Evolutionary conservation across 2,329 filamentous ascomycete species (phyloP), one percentile per base, ranked within the genome.

Genomic region (Acephala macrosclerotiorum): DNA sequence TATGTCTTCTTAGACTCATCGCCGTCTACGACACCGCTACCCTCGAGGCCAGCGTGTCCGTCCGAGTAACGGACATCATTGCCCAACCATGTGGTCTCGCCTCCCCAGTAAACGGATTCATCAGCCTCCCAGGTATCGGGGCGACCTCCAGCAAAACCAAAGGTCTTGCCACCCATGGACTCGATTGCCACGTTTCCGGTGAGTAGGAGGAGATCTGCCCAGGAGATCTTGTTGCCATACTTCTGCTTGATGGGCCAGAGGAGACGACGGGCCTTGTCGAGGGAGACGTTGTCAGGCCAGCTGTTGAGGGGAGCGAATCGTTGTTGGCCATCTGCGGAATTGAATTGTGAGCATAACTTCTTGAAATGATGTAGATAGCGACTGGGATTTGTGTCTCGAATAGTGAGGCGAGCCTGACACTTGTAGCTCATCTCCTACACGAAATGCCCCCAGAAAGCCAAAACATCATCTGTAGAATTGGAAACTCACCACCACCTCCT

Each of bases 201-300:
- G 61, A 94, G 84, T 64, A 93, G 83, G 58, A 90, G 77, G 66
- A 94, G 80, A 76, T 94, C 91, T 26, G 91, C 89, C 91, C 91
- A 94, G 0, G 91, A 93, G 79, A 94, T 91, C 83, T 91, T 92
- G 83, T 87, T 88, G 77, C 91, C 91, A 71, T 94, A 94, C 84
- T 94, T 94, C 73, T 92, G 90, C 86, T 94, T 94, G 81, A 94
- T 88, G 64, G 91, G 91, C 89, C 90, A 93, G 49, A 94, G 82
- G 63, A 94, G 86, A 69, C 91, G 90, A 64, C 91, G 91, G 36
- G 91, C 91, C 85, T 94, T 94, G 85, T 94, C 91, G 61, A 94
- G 85, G 73, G 83, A 89, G 75, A 88, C 89, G 71, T 94, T 94
- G 80, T 94, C 91, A 49, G 91, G 91, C 91, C 91, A 94, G 82